These are phyloP conservation scores for Ophiosphaerella korrae DNA, from an alignment of 2,329 filamentous ascomycete species.

Conservation along the genomic window DNA sequence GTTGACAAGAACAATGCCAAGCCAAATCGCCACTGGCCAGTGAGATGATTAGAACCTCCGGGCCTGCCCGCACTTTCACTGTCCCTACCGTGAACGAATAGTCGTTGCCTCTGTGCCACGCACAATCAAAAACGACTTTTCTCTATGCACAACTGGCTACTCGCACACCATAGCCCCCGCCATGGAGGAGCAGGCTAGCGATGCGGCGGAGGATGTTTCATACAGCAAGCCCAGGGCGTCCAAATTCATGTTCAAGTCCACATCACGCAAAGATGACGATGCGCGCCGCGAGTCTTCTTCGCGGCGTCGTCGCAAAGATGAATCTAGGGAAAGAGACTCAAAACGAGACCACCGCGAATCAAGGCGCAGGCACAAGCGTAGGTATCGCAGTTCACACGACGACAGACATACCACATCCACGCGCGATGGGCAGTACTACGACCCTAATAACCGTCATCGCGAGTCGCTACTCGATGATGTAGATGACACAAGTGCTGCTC, in stretches of 20 bases:
- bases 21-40: conserved; percentile 23
- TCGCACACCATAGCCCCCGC: conserved; percentile 14
- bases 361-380: conserved; percentile 25
- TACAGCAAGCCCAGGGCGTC: conserved; percentile 37
- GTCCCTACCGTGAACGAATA: background rate
- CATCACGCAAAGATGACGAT: conserved; percentile 17
- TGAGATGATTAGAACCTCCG: conserved; percentile 33
- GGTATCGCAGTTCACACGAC: conserved; percentile 14
- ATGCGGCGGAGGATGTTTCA: conserved; percentile 19
- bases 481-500: conserved; percentile 40
- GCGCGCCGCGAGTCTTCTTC: conserved; percentile 8
- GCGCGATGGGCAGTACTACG: conserved; percentile 38
- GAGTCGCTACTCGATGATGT: conserved; percentile 40
- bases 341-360: conserved; percentile 14
- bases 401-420: conserved; percentile 32
- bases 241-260: conserved; percentile 49
- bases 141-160: conserved; percentile 23
- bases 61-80: conserved; percentile 24
- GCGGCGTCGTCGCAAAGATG: conserved; percentile 20
- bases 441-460: conserved; percentile 37
- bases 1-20: conserved; percentile 24
- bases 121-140: background rate
- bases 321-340: conserved; percentile 6
- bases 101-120: background rate
- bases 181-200: conserved; percentile 39